Base-by-base conservation (phyloP, 2,329 filamentous ascomycete species). In the Biscogniauxia mediterranea region DNA sequence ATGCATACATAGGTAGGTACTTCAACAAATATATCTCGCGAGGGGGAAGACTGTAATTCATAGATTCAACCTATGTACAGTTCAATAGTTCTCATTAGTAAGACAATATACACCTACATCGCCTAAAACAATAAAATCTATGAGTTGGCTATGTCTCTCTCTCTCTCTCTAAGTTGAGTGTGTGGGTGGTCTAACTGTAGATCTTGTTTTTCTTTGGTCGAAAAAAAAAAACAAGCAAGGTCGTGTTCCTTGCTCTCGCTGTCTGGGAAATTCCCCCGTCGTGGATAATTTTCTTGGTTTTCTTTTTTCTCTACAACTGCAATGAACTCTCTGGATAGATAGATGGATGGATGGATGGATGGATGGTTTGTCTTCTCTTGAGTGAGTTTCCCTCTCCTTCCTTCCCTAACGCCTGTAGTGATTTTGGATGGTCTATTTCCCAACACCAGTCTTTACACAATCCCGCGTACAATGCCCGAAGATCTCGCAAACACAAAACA, bases 341-440 rank as follows among this genome's bases (percentile, higher is more conserved):
- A 5, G 28, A n/a, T n/a, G n/a, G n/a, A n/a, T n/a, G n/a, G n/a
- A n/a, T n/a, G n/a, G n/a, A n/a, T n/a, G n/a, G n/a, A n/a, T n/a
- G n/a, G n/a, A n/a, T n/a, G n/a, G 2, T 32, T 32, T 32, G 28
- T 32, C 28, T 32, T 32, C 28, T 32, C 28, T 32, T 32, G 11
- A 32, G 28, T 32, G 28, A 11, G 38, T 46, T 15, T 46, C 38
- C 17, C 13, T 46, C 17, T 6, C 64, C 62, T 64, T 54, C 56
- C 66, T 63, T 65, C 64, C 63, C 65, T 46, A 72, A 71, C 70
- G 69, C 70, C 71, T 58, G 59, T 62, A 63, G 69, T 69, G 68
- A 69, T 46, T 17, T 32, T 68, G 67, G 65, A 68, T 59, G 51
- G 52, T 72, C 70, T 72, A 72, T 67, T 58, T 67, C 63, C 61